phyloP scores from a whole-genome alignment of 202 grass and related monocot species.

The Zoysia matrella region DNA sequence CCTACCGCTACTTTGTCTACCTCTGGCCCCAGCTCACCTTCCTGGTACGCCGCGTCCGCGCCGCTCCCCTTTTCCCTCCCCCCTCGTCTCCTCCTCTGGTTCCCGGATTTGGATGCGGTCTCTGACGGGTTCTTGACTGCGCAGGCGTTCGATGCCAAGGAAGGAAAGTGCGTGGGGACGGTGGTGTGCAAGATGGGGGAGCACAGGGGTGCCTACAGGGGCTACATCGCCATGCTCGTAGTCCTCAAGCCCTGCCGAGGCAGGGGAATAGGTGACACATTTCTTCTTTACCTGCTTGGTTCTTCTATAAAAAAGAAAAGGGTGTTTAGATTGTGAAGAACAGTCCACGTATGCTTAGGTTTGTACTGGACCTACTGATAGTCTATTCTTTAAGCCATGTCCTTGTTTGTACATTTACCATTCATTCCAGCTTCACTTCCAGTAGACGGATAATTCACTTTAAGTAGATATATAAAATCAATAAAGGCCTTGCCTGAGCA shows the following conservation, averaged over 20 bases:
- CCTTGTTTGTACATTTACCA: background rate
- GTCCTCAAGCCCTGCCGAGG: slow-evolving; percentile 89
- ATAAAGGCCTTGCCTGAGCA: too few relatives aligned
- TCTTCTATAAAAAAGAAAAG: slow-evolving; percentile 4
- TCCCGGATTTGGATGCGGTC: slow-evolving; percentile 16
- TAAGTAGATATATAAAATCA: too few relatives aligned
- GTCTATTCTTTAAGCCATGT: background rate
- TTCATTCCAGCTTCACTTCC: background rate
- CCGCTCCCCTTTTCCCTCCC: too few relatives aligned
- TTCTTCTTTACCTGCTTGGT: background rate
- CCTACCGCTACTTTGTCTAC: slow-evolving; percentile 99
- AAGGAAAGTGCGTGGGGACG: slow-evolving; percentile 86
- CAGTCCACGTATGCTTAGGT: too few relatives aligned
- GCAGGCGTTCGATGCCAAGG: slow-evolving; percentile 80
- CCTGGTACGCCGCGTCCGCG: slow-evolving; percentile 45
- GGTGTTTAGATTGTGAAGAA: background rate
- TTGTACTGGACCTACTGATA: background rate
- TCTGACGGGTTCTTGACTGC: slow-evolving; percentile 23
- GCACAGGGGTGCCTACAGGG: slow-evolving; percentile 71
- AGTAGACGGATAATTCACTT: too few relatives aligned
- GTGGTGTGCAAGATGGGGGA: slow-evolving; percentile 98
- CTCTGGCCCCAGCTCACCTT: slow-evolving; percentile 96
- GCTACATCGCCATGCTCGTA: slow-evolving; percentile 96
- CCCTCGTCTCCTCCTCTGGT: background rate
- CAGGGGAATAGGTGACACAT: slow-evolving; percentile 72